Evolutionary conservation across 805 yeast genomes (phyloP).

Genomic region (Starmerella asiatica): DNA sequence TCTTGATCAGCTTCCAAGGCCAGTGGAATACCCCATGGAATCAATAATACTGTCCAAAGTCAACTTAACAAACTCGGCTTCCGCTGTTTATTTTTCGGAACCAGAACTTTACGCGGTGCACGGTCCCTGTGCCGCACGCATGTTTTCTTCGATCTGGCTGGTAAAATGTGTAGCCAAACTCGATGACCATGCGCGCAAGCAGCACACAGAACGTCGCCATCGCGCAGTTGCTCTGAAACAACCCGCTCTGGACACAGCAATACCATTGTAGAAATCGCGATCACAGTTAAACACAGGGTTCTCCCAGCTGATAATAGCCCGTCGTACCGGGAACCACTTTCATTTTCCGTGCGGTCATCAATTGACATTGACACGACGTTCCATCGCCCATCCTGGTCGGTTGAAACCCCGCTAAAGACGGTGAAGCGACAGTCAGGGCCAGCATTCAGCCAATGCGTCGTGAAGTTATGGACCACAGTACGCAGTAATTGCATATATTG

Average conservation of each 20-base stretch:
- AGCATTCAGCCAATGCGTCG: too few species aligned
- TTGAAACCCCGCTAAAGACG: conserved; percentile 82
- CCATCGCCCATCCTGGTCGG: conserved; percentile 97
- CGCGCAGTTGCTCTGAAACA: conserved; percentile 43
- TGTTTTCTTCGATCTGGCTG: conserved; percentile 68
- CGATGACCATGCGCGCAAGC: conserved; percentile 56
- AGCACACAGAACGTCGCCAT: too few species aligned
- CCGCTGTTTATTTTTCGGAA: conserved; percentile 31
- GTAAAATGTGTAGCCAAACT: conserved; percentile 50
- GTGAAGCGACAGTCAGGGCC: conserved; percentile 80
- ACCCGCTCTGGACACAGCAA: conserved; percentile 35
- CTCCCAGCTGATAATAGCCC: too few species aligned
- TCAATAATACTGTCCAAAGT: conserved; percentile 62
- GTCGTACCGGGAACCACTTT: conserved; percentile 81
- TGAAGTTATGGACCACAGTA: too few species aligned
- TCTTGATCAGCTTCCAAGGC: too few species aligned
- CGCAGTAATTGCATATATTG: too few species aligned
- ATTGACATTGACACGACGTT: conserved; percentile 85
- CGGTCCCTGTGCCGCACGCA: conserved; percentile 72
- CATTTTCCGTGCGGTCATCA: conserved; percentile 84
- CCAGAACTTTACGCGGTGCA: conserved; percentile 36
- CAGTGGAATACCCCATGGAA: too few species aligned
- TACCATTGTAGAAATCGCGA: too few species aligned
- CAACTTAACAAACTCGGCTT: conserved; percentile 26
- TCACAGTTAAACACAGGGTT: too few species aligned